phyloP scores from a whole-genome alignment of 2,329 filamentous ascomycete genomes.

The Ophiostoma fasciatum region DNA sequence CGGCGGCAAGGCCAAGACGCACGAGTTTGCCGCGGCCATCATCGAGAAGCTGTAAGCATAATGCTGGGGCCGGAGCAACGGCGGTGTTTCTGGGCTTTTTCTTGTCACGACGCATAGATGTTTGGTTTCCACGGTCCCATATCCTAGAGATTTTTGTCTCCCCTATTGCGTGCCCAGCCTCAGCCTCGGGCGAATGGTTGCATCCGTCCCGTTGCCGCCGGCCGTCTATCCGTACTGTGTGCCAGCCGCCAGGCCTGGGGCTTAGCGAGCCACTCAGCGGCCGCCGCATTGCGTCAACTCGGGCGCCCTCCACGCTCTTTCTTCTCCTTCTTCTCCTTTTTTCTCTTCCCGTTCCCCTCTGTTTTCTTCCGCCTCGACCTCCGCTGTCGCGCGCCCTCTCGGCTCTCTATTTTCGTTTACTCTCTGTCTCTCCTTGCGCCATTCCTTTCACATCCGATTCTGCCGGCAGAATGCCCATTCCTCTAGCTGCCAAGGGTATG shows the following conservation, averaged over 20 bases:
- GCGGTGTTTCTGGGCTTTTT: neutral
- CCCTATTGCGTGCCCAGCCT: no score
- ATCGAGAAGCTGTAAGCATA: slow-evolving; percentile 48
- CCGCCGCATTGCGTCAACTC: no score
- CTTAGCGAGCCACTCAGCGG: no score
- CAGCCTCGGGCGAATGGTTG: no score
- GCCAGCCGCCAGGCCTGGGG: no score
- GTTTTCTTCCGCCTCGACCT: no score
- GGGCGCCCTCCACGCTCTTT: no score
- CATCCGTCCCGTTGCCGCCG: no score
- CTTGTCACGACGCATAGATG: neutral
- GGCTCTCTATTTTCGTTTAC: neutral
- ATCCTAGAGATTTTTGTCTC: no score
- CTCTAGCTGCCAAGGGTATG: slow-evolving; percentile 24
- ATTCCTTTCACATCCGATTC: neutral
- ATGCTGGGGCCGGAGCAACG: neutral
- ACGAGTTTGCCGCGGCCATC: slow-evolving; percentile 86
- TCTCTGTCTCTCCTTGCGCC: neutral
- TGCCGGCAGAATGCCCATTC: slow-evolving; percentile 20
- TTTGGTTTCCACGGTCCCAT: no score
- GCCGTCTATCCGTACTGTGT: no score
- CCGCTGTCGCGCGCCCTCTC: no score
- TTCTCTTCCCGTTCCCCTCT: neutral
- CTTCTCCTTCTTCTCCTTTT: neutral
- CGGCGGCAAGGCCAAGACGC: slow-evolving; percentile 89